These are phyloP conservation scores for Hymenoscyphus fructigenus DNA, from an alignment of 2,329 filamentous ascomycete genomes.

Conservation along the genomic window DNA sequence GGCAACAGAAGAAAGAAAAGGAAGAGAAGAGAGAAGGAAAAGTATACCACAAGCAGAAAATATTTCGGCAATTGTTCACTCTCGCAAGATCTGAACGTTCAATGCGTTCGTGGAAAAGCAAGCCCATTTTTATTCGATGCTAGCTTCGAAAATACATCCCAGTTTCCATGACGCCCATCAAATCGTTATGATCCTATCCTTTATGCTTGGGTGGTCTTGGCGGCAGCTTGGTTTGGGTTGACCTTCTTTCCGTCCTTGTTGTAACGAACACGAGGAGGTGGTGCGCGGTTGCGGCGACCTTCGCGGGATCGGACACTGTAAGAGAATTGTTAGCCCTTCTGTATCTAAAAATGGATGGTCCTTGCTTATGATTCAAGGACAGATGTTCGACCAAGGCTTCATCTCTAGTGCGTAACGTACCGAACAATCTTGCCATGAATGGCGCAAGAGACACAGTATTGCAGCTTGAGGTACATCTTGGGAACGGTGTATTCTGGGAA, in stretches of 20 bases:
- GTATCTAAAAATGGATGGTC: conserved; percentile 40
- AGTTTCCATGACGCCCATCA: conserved; percentile 23
- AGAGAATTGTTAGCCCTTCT: conserved; percentile 31
- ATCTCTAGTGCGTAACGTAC: conserved; percentile 68
- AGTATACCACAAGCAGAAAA: not conserved
- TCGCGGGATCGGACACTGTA: conserved; percentile 91
- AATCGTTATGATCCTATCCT: conserved; percentile 19
- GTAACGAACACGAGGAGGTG: conserved; percentile 95
- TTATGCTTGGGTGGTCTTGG: conserved; percentile 38
- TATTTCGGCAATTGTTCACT: not conserved
- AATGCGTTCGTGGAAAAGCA: conserved; percentile 14
- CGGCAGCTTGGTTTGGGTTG: conserved; percentile 47
- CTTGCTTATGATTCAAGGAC: conserved; percentile 32
- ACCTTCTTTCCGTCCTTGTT: conserved; percentile 99
- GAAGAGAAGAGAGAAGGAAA: conserved; percentile 24
- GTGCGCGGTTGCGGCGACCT: conserved; percentile 98
- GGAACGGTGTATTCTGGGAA: conserved; percentile 99
- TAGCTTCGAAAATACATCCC: conserved; percentile 26
- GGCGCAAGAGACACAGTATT: conserved; percentile 99
- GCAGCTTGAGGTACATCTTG: conserved; percentile 99
- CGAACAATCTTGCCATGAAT: conserved; percentile 99
- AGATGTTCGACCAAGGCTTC: conserved; percentile 58
- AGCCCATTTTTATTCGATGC: conserved; percentile 20
- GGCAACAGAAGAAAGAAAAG: conserved; percentile 41
- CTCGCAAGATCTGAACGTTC: not conserved